Conservation (phyloP, 2,329 filamentous ascomycete species). For the Sclerotinia borealis region DNA sequence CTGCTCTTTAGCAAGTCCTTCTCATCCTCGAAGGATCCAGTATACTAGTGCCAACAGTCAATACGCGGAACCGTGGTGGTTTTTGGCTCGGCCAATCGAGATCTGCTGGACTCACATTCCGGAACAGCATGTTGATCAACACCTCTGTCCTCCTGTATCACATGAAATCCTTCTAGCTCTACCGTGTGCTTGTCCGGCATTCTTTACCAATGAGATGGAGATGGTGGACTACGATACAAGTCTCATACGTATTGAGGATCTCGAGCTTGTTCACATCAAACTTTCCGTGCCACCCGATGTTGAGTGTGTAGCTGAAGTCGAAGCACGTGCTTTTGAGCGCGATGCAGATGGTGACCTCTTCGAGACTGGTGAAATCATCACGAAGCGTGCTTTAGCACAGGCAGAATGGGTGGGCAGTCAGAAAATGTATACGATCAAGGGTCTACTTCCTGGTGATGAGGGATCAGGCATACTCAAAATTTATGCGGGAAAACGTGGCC, state of each 20-base stretch:
- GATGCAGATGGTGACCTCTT: constrained; percentile 90
- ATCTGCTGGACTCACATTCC: constrained; percentile 96
- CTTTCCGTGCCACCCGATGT: constrained; percentile 84
- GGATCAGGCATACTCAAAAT: constrained; percentile 82
- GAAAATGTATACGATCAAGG: constrained; percentile 92
- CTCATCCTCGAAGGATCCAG: constrained; percentile 69
- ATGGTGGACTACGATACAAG: constrained; percentile 91
- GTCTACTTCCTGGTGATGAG: constrained; percentile 83
- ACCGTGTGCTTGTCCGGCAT: constrained; percentile 78
- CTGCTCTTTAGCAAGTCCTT: constrained; percentile 84
- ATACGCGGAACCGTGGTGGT: constrained; percentile 83
- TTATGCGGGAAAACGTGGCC: constrained; percentile 86
- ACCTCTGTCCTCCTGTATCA: constrained; percentile 82
- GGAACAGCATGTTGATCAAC: constrained; percentile 79
- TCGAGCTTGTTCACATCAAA: constrained; percentile 89
- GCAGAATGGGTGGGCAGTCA: constrained; percentile 82
- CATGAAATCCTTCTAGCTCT: constrained; percentile 81
- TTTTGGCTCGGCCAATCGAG: constrained; percentile 81
- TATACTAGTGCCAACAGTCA: constrained; percentile 70
- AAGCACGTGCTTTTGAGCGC: constrained; percentile 71
- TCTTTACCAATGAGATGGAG: constrained; percentile 74
- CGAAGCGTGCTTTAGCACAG: constrained; percentile 82
- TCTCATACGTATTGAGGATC: constrained; percentile 74
- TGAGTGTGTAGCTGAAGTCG: constrained; percentile 87
- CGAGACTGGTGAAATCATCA: constrained; percentile 81